Percentiles rank a stretch among this genome's conserved stretches.
Conservation (phyloP, 202 grass and related monocot genomes). For the Bolboschoenoplectus hybrid region DNA sequence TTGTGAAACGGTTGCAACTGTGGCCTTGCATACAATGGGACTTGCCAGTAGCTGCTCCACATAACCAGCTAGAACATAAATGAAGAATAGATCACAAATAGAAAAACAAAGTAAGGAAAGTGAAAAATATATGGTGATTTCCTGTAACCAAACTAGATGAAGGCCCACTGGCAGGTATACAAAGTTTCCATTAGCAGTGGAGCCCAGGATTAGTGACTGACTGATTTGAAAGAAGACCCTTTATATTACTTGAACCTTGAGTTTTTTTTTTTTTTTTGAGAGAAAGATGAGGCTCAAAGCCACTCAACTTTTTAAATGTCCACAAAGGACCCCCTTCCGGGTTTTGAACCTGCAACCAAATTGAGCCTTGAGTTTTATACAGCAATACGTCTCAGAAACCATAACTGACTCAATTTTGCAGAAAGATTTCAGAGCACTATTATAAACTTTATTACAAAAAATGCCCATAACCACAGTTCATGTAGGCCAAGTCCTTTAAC, state of each 20-base stretch:
- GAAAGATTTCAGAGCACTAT: background rate
- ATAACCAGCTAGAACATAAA: conserved; percentile 62
- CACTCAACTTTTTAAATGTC: too few species aligned
- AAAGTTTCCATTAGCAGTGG: background rate
- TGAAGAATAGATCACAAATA: background rate
- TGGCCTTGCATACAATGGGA: conserved; percentile 44
- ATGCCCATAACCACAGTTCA: background rate
- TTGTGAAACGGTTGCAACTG: conserved; percentile 57
- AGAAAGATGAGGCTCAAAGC: too few species aligned
- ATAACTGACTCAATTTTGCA: background rate
- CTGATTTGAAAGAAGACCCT: background rate
- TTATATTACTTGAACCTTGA: background rate
- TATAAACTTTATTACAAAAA: background rate
- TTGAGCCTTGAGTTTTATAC: background rate
- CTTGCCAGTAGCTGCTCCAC: conserved; percentile 45
- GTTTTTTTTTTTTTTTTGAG: background rate
- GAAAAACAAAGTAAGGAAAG: conserved; percentile 8
- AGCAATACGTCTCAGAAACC: background rate
- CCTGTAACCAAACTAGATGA: conserved; percentile 3
- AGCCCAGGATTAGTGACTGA: conserved; percentile 4
- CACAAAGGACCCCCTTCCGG: too few species aligned
- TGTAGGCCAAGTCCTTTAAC: background rate
- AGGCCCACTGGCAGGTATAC: background rate
- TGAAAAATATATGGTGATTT: conserved; percentile 14
- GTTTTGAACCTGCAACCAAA: too few species aligned